Base-by-base conservation (phyloP, 768 basidiomycete genomes). In the Candolleomyces eurysporus region DNA sequence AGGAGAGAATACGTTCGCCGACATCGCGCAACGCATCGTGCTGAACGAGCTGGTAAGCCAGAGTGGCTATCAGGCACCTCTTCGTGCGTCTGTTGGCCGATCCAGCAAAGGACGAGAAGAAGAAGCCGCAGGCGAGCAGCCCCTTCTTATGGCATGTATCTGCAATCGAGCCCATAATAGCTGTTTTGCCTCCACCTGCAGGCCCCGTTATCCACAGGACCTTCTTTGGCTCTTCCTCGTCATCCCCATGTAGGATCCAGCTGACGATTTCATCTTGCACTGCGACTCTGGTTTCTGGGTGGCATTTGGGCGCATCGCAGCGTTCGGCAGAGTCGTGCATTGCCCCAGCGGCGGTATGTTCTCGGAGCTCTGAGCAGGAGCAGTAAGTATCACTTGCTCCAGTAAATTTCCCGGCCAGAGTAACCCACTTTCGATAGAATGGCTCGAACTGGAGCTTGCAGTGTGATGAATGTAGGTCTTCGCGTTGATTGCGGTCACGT, bases 171-270 rank as follows among this genome's bases (percentile, higher is more conserved):
- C 36, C 36, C 36, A 17, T 60, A 17, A 63, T 60, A 26, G 59
- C 59, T 2, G 62, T 60, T 43, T 60, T 63, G 5, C 62, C 62
- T 6, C 52, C 42, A 7, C 62, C 61, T 0, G 61, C 57, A 26
- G 57, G 57, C 11, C 61, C 62, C 7, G 36, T 52, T 6, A 63
- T 16, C 62, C 62, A 60, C 5, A 50, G 1, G 21, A 40, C 13
- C 26, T 32, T 26, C 2, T 14, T 48, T 42, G n/a, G 26, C n/a
- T 22, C 39, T 14, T 31, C 54, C 14, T 13, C 11, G 1, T 14
- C 13, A 0, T 42, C 48, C 17, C n/a, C 30, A n/a, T 60, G 53
- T 16, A 26, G 13, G 30, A 60, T 50, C 59, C 52, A 57, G n/a
- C 32, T 19, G 26, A 45, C 49, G 17, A 60, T 39, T 11, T 36